Evolutionary conservation across 2,329 filamentous ascomycete genomes (phyloP).

Genomic region (Lachnellula subtilissima): DNA sequence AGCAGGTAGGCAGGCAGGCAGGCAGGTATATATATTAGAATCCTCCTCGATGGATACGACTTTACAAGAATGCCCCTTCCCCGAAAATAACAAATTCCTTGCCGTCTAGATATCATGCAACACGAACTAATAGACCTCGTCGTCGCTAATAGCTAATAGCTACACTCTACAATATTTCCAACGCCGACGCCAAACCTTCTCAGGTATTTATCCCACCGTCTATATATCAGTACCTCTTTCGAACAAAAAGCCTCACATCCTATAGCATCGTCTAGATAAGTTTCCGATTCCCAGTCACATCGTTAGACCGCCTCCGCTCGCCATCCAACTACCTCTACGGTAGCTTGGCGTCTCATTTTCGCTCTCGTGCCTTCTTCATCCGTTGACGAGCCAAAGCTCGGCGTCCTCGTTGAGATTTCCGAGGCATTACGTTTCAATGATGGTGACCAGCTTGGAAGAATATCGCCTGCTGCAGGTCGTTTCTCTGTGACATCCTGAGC

Average conservation of each 20-base stretch:
- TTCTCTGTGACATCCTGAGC: conserved; percentile 5
- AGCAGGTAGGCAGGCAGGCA: too few relatives aligned
- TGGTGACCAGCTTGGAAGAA: conserved; percentile 30
- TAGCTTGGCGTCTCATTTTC: conserved; percentile 25
- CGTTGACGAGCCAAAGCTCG: conserved; percentile 40
- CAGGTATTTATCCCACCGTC: conserved; percentile 18
- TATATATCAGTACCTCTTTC: conserved; percentile 17
- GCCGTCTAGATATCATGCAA: too few relatives aligned
- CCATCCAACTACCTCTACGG: conserved; percentile 25
- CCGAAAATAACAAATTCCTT: too few relatives aligned
- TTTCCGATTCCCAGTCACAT: background rate
- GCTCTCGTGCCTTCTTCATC: conserved; percentile 25
- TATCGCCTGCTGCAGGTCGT: conserved; percentile 43
- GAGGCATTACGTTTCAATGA: conserved; percentile 47
- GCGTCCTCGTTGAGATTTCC: conserved; percentile 45
- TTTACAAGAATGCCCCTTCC: too few relatives aligned
- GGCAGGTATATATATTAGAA: too few relatives aligned
- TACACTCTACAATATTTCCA: conserved; percentile 4
- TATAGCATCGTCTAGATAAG: conserved; percentile 4
- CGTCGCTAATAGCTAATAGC: background rate
- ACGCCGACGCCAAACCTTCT: conserved; percentile 10
- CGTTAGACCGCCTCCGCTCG: conserved; percentile 27
- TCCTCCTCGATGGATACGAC: too few relatives aligned
- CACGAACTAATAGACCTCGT: background rate
- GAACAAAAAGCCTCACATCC: background rate